Evolutionary conservation across 345 rosid species (phyloP), one percentile per base, ranked within the genome.

Genomic region (Gossypium herbaceum): DNA sequence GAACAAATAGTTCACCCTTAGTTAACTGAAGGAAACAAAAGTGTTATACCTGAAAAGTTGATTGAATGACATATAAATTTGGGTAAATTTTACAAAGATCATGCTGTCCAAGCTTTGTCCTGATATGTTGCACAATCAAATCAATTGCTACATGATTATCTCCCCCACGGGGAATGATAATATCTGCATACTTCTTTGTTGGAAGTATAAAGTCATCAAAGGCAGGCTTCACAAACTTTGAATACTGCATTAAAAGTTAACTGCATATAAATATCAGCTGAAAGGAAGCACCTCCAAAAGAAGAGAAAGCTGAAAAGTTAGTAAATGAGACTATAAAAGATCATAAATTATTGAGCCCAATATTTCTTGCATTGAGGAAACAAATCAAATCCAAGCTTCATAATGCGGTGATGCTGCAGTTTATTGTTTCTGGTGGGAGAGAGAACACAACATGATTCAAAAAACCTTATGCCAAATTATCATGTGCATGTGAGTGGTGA

Each of bases 181-280:
- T 95, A 83, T 95, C 99, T 2, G 99, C 99, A 81, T 90, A 90
- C 76, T 95, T 95, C 87, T 95, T 95, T n/a, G 99, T 93, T 27
- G 99, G 99, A 79, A 95, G 99, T 77, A 95, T 91, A 79, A 95
- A 95, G 82, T 95, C 99, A 82, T 95, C 98, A 76, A 95, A 95
- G 74, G 99, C 99, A 76, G 99, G 96, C 85, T 95, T 95, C 79
- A 95, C 99, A 84, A 93, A 95, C 74, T 91, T 95, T 70, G 99
- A 95, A 83, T 95, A 95, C 98, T 95, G 99, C 88, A 87, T 79
- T 79, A 86, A 72, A 63, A 73, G 54, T 55, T 68, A 72, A 74
- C 24, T n/a, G 44, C 48, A 72, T 9, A 44, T 72, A 55, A 80
- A 24, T 29, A 25, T 73, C 63, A 75, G 52, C 55, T 65, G 61